Evolutionary conservation across 805 yeast genomes (phyloP), one percentile per base, ranked within the genome.

Genomic region (Clavispora fructus): DNA sequence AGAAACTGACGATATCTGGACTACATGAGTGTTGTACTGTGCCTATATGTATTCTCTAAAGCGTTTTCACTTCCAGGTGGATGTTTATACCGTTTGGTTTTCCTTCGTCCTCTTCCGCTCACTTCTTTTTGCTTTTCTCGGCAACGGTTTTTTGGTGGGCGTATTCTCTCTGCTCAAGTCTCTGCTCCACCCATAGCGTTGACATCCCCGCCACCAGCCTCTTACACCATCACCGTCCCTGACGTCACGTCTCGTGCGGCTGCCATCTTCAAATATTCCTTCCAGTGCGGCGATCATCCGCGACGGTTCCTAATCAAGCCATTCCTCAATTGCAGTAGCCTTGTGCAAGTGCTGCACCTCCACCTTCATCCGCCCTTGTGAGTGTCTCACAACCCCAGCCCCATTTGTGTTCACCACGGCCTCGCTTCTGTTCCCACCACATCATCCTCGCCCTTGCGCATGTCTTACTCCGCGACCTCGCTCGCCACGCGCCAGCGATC

Each of bases 401-500:
- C 23, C 23, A 19, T 19, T 19, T 19, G 23, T 19, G 23, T 19
- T 19, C 23, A 19, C 23, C 23, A 19, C 23, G 23, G 23, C 5
- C 23, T 19, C 23, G 23, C 23, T 19, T 19, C 23, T 4, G 23
- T 19, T 19, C 23, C 23, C 23, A 19, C 23, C 23, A 19, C 23
- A 19, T 19, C 23, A 4, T 3, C 23, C 23, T 19, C 3, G 23
- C 3, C 23, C 23, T 19, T 5, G 27, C 8, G 23, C 7, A 25
- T 23, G 29, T 37, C 39, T 7, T 37, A 39, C 32, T 6, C 30
- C 25, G 30, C 40, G 29, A 16, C 46, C 35, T 30, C 42, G 28
- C 39, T 26, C 32, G 19, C 31, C 40, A n/a, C 42, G 17, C 28
- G 41, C 14, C 53, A 57, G 30, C 47, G 69, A 27, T 51, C 64